Percentiles rank a stretch among this genome's conserved stretches.
Evolutionary conservation across 1,284 basidiomycete genomes (phyloP).

Genomic region (Coniophora puteana): DNA sequence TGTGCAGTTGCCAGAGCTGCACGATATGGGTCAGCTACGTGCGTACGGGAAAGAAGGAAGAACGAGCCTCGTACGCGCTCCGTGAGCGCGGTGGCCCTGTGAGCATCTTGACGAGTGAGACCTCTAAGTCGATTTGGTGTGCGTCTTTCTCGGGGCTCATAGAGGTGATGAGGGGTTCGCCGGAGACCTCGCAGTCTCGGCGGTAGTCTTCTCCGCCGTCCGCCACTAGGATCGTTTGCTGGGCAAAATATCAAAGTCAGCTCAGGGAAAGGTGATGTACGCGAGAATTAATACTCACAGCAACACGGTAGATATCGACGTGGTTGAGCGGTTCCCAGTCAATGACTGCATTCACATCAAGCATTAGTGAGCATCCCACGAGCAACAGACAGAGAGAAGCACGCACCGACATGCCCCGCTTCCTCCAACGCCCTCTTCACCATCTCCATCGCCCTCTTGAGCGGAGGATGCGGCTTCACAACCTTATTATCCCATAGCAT

Average conservation of each 20-base stretch:
- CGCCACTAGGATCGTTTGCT: slow-evolving; percentile 43
- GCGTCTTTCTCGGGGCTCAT: slow-evolving; percentile 33
- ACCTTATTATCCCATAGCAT: slow-evolving; percentile 47
- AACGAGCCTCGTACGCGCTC: slow-evolving; percentile 32
- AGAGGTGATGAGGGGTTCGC: slow-evolving; percentile 38
- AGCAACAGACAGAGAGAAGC: neutral
- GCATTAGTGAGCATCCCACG: slow-evolving; percentile 4
- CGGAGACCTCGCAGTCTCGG: slow-evolving; percentile 34
- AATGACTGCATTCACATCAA: slow-evolving; percentile 32
- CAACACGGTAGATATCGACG: slow-evolving; percentile 45
- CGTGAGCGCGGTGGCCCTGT: slow-evolving; percentile 31
- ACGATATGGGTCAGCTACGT: neutral
- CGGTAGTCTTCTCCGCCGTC: slow-evolving; percentile 41
- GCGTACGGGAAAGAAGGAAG: neutral
- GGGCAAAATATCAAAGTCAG: slow-evolving; percentile 1
- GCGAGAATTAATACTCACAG: slow-evolving; percentile 29
- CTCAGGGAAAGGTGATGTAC: too few species aligned
- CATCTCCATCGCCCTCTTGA: slow-evolving; percentile 43
- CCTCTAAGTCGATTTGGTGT: slow-evolving; percentile 25
- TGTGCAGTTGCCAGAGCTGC: slow-evolving; percentile 39
- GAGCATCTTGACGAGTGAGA: slow-evolving; percentile 31
- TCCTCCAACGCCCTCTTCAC: slow-evolving; percentile 41
- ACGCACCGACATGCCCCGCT: slow-evolving; percentile 44
- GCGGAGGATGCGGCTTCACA: slow-evolving; percentile 47
- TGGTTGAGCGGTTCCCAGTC: slow-evolving; percentile 51